phyloP scores from a whole-genome alignment of 108 stramenopile genomes.

The Stephanodiscus minutulus region DNA sequence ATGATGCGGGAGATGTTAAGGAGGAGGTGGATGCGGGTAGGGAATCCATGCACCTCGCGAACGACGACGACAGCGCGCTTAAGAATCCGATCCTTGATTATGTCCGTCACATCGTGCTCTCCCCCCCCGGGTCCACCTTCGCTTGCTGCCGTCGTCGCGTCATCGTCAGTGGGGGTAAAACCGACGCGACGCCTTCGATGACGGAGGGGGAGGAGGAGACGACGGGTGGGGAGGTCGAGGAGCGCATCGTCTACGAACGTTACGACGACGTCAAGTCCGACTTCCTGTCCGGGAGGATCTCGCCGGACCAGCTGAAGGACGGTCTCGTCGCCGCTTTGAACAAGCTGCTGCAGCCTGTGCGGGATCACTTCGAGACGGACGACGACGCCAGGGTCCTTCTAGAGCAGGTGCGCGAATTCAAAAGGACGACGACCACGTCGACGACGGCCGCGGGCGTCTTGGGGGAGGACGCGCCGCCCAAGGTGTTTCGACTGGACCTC shows the following conservation, averaged over 20 bases:
- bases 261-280: conserved; percentile 85
- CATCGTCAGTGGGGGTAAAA: conserved; percentile 16
- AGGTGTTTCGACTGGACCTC: conserved; percentile 70
- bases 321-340: conserved; percentile 91
- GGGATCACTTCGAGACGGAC: conserved; percentile 91
- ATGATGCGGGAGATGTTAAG: conserved; percentile 49
- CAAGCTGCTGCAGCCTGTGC: conserved; percentile 92
- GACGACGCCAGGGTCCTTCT: conserved; percentile 88
- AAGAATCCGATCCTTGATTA: conserved; percentile 98
- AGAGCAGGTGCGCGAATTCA: conserved; percentile 88
- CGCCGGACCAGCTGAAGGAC: conserved; percentile 73
- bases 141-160: conserved; percentile 31
- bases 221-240: neutral
- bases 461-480: conserved; percentile 42
- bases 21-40: conserved; percentile 90
- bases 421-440: conserved; percentile 34
- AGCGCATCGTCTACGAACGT: conserved; percentile 18
- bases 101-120: conserved; percentile 93
- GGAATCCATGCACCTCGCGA: conserved; percentile 83
- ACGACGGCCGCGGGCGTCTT: conserved; percentile 15
- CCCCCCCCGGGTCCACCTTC: conserved; percentile 67
- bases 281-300: conserved; percentile 79
- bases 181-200: conserved; percentile 34
- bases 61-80: conserved; percentile 54
- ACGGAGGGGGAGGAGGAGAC: conserved; percentile 38